These are phyloP conservation scores for Fusarium lateritium DNA, from an alignment of 2,329 filamentous ascomycete genomes.

Conservation along the genomic window DNA sequence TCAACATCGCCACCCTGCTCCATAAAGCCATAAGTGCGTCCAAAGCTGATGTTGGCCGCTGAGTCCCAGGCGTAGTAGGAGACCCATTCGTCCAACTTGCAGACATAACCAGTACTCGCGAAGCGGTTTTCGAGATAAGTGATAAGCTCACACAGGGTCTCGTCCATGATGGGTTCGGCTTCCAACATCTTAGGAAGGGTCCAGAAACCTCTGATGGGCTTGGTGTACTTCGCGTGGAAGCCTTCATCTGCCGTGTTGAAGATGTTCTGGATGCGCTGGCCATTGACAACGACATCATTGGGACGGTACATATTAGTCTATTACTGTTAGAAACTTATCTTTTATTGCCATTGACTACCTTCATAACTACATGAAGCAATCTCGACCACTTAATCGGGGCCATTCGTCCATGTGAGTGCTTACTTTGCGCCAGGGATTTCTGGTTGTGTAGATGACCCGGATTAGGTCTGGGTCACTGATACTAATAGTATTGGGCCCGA, in stretches of 20 bases:
- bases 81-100: slow-evolving; percentile 44
- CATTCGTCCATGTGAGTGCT: background rate
- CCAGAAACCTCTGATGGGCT: slow-evolving; percentile 44
- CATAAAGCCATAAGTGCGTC: slow-evolving; percentile 36
- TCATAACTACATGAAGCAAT: background rate
- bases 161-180: slow-evolving; percentile 43
- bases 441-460: slow-evolving; percentile 32
- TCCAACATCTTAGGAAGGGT: slow-evolving; percentile 40
- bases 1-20: slow-evolving; percentile 29
- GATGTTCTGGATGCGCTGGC: slow-evolving; percentile 41
- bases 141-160: slow-evolving; percentile 33
- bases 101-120: slow-evolving; percentile 11
- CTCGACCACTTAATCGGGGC: too few species aligned
- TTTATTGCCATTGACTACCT: background rate
- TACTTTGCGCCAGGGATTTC: slow-evolving; percentile 40
- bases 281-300: slow-evolving; percentile 39
- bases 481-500: slow-evolving; percentile 38
- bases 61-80: slow-evolving; percentile 42
- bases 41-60: slow-evolving; percentile 43
- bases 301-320: slow-evolving; percentile 41
- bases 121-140: slow-evolving; percentile 32
- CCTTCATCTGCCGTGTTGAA: slow-evolving; percentile 43
- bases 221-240: slow-evolving; percentile 43
- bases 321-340: background rate
- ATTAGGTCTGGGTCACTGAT: slow-evolving; percentile 40